These are phyloP conservation scores for Symmetrospora coprosmae DNA, from an alignment of 768 basidiomycete species.

Conservation along the genomic window DNA sequence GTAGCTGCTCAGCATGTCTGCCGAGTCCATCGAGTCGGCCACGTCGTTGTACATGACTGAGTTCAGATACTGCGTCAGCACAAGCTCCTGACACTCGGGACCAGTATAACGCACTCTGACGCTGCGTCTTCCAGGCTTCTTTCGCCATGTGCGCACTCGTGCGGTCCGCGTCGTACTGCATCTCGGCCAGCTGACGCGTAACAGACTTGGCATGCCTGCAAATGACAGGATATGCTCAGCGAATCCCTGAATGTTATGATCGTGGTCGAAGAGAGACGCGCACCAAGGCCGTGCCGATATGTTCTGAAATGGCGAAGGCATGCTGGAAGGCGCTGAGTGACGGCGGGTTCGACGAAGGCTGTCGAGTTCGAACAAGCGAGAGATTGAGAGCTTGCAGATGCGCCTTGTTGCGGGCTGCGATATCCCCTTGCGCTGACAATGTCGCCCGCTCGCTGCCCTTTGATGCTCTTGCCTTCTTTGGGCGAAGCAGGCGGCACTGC, in stretches of 20 bases:
- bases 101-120: neutral
- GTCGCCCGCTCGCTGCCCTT: too few relatives aligned
- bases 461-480: too few relatives aligned
- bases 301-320: neutral
- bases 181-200: conserved; percentile 8
- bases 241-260: neutral
- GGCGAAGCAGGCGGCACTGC: too few relatives aligned
- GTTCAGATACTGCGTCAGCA: neutral
- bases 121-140: conserved; percentile 17
- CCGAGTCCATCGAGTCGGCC: conserved; percentile 6
- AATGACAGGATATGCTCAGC: neutral
- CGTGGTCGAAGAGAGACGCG: too few relatives aligned
- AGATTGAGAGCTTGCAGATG: too few relatives aligned
- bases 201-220: conserved; percentile 10
- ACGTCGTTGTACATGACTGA: conserved; percentile 22
- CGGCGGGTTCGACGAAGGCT: too few relatives aligned
- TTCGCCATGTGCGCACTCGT: neutral
- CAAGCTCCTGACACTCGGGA: neutral
- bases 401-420: too few relatives aligned
- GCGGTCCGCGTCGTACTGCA: neutral
- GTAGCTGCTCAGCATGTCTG: conserved; percentile 4
- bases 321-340: too few relatives aligned
- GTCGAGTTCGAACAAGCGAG: too few relatives aligned
- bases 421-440: too few relatives aligned
- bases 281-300: neutral